Base-by-base conservation (phyloP, 805 yeast species). In the Lipomyces chichibuensis region DNA sequence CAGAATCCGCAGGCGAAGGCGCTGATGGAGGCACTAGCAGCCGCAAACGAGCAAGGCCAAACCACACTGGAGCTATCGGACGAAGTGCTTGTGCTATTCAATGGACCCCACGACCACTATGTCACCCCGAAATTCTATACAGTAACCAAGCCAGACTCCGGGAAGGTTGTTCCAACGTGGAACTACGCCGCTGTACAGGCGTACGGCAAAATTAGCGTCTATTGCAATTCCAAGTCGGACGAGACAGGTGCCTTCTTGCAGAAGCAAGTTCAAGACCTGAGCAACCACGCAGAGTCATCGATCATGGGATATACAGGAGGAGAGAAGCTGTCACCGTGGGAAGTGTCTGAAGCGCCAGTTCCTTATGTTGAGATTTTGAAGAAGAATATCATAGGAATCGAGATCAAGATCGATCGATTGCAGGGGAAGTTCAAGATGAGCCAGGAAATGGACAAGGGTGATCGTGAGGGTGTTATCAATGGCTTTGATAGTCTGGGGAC, bases 161-260 rank as follows among this genome's bases (percentile, higher is more conserved):
- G 85, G 68, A 87, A 86, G 73, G 81, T 80, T 54, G 91, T 87
- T n/a, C 90, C 91, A 20, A 87, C 91, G 0, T 88, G 90, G 90
- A 87, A 85, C 74, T 87, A 83, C 76, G 85, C 84, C 1, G 77
- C 84, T 3, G 86, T 84, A 39, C 90, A 88, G 72, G 78, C 83
- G 55, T 78, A 83, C 65, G 91, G 91, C 2, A 81, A 75, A 35
- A 81, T 88, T 9, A 78, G 67, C 32, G 67, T 83, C 32, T 74
- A 84, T 17, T 85, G 83, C 61, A 83, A 56, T 56, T 56, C 59
- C 29, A 56, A 56, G 23, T 27, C 59, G 7, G 57, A 13, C 33
- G 59, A 56, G 39, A 56, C 59, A 11, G 14, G 14, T 13, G 27
- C 13, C 14, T 85, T 83, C 78, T 80, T 87, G 9, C 71, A 82